These are phyloP conservation scores for Fusarium sp. DNA, from an alignment of 2,329 filamentous ascomycete genomes.

Conservation along the genomic window DNA sequence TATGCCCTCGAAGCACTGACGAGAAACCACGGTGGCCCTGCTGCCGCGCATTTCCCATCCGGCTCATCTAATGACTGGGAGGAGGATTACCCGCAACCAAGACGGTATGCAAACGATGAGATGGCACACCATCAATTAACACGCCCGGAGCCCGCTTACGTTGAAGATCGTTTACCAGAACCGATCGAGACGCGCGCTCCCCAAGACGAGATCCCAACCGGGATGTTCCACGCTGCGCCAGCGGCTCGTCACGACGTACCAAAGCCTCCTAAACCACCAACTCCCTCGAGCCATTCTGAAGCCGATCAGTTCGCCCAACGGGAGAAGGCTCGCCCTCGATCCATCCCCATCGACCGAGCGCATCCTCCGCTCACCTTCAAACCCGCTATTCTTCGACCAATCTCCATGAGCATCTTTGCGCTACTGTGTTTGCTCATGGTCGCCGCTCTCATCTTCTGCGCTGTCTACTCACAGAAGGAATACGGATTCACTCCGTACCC, in stretches of 20 bases:
- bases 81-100: constrained; percentile 47
- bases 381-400: constrained; percentile 76
- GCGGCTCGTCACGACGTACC: constrained; percentile 33
- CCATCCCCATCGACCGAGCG: constrained; percentile 54
- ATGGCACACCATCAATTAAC: constrained; percentile 36
- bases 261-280: constrained; percentile 21
- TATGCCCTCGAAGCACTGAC: constrained; percentile 92
- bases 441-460: constrained; percentile 76
- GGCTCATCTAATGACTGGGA: constrained; percentile 50
- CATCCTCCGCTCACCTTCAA: constrained; percentile 73
- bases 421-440: constrained; percentile 76
- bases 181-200: constrained; percentile 34
- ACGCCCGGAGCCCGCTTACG: constrained; percentile 45
- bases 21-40: constrained; percentile 72
- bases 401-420: constrained; percentile 71
- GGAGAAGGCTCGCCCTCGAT: constrained; percentile 50
- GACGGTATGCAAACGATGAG: constrained; percentile 34
- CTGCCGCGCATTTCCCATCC: constrained; percentile 63
- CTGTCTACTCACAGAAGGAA: constrained; percentile 72
- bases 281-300: constrained; percentile 30
- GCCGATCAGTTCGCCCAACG: constrained; percentile 25
- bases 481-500: constrained; percentile 76
- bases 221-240: constrained; percentile 21
- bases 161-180: constrained; percentile 45
- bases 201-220: constrained; percentile 32